These are phyloP conservation scores for Fraxinus quadrangulata DNA, from an alignment of 257 asterid genomes.

Conservation along the genomic window DNA sequence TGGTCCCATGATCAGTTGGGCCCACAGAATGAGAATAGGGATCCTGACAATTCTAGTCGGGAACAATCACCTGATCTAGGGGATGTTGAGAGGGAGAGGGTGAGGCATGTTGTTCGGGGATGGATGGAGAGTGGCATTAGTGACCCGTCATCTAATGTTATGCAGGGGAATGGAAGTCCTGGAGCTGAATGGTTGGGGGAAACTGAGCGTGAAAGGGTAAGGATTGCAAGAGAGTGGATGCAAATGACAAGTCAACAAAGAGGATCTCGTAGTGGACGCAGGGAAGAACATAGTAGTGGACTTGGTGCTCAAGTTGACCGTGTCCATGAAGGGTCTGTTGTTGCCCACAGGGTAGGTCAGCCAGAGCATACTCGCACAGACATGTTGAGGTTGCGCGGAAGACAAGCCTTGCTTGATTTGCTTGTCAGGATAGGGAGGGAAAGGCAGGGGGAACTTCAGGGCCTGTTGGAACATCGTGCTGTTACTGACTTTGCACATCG, in stretches of 20 bases:
- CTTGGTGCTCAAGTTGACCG: constrained; percentile 49
- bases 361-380: constrained; percentile 83
- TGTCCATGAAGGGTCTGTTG: constrained; percentile 50
- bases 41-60: constrained; percentile 64
- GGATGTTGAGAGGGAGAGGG: constrained; percentile 90
- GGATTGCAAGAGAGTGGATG: constrained; percentile 93
- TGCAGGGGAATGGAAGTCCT: constrained; percentile 63
- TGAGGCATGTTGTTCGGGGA: constrained; percentile 93
- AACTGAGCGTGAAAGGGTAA: constrained; percentile 93
- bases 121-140: constrained; percentile 94
- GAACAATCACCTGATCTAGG: constrained; percentile 90
- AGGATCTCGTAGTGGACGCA: constrained; percentile 56
- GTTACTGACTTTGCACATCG: constrained; percentile 94
- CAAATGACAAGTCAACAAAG: constrained; percentile 94
- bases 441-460: constrained; percentile 81
- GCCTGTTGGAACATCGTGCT: constrained; percentile 87
- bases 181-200: constrained; percentile 95
- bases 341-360: constrained; percentile 65
- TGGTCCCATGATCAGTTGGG: constrained; percentile 48
- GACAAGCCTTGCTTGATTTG: constrained; percentile 86
- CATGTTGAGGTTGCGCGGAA: constrained; percentile 80
- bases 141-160: constrained; percentile 59
- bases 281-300: constrained; percentile 51
- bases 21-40: constrained; percentile 46
- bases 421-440: constrained; percentile 82